Evolutionary conservation across 2,329 filamentous ascomycete genomes (phyloP).

Genomic region (Orbilia ellipsospora): DNA sequence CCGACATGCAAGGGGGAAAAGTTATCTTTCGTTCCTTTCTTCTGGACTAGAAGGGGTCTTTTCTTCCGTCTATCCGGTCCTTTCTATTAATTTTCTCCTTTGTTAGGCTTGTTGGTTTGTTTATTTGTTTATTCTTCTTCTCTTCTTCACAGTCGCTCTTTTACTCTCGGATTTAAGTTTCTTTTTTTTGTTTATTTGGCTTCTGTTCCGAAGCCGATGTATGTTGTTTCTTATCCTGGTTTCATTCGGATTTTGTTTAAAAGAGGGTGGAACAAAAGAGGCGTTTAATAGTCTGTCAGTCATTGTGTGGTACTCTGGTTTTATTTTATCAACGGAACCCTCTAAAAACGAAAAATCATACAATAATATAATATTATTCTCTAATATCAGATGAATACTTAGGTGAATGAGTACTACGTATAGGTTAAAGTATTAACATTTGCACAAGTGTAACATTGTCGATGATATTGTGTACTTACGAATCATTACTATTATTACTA

Average conservation of each 20-base stretch:
- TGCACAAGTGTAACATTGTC: too few species aligned
- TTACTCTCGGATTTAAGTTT: constrained; percentile 2
- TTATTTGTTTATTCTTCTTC: neutral
- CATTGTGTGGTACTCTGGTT: constrained; percentile 11
- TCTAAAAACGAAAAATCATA: neutral
- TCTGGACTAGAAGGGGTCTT: neutral
- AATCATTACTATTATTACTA: too few species aligned
- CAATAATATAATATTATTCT: constrained; percentile 1
- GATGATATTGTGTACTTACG: too few species aligned
- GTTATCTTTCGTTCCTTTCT: neutral
- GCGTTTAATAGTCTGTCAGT: constrained; percentile 1
- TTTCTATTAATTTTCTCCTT: constrained; percentile 1
- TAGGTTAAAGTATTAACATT: too few species aligned
- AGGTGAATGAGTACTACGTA: too few species aligned
- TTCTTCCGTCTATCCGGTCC: constrained; percentile 13
- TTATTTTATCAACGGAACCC: neutral
- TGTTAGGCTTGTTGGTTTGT: constrained; percentile 1
- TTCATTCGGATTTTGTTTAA: constrained; percentile 4
- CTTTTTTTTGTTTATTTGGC: constrained; percentile 8
- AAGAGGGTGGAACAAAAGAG: constrained; percentile 7
- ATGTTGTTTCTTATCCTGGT: neutral
- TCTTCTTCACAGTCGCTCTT: neutral
- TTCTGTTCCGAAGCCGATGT: neutral
- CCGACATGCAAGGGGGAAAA: neutral
- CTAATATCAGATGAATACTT: neutral